phyloP scores from a whole-genome alignment of 495 filamentous ascomycete species.

The Stereocaulon alpinum region DNA sequence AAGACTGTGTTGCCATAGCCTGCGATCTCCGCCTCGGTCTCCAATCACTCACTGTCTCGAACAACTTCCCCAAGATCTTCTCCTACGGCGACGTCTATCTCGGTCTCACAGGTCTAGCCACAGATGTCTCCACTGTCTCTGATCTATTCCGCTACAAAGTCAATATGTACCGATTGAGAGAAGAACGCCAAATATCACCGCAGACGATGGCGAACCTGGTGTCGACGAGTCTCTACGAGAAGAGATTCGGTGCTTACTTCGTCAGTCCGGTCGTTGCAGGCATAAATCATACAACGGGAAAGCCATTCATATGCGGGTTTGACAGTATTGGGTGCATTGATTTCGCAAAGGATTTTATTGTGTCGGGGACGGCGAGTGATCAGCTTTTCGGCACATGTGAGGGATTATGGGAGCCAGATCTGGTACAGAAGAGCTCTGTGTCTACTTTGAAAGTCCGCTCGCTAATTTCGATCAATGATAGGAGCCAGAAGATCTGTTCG shows the following conservation, averaged over 20 bases:
- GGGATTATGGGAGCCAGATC: constrained; percentile 92
- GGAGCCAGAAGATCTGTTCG: constrained; percentile 90
- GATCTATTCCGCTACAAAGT: constrained; percentile 99
- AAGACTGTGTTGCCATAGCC: constrained; percentile 98
- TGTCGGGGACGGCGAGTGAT: constrained; percentile 88
- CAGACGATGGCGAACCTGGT: constrained; percentile 95
- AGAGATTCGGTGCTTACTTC: constrained; percentile 91
- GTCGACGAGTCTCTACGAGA: constrained; percentile 80
- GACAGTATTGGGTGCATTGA: constrained; percentile 99
- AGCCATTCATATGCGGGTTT: constrained; percentile 97
- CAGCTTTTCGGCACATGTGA: constrained; percentile 99
- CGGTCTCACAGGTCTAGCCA: constrained; percentile 92
- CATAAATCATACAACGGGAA: constrained; percentile 79
- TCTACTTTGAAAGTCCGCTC: neutral
- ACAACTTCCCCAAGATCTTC: constrained; percentile 99
- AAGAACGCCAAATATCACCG: constrained; percentile 91
- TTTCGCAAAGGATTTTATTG: constrained; percentile 98
- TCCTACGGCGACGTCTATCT: constrained; percentile 92
- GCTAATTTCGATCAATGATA: constrained; percentile 32
- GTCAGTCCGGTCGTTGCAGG: constrained; percentile 90
- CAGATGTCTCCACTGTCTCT: constrained; percentile 86
- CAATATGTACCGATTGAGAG: constrained; percentile 98
- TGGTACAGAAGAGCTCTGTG: constrained; percentile 47
- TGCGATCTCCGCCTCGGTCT: constrained; percentile 97
- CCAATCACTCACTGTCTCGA: constrained; percentile 91